These are phyloP conservation scores for Parasitella parasitica DNA, from an alignment of 371 early-diverging fungal genomes.

Conservation along the genomic window DNA sequence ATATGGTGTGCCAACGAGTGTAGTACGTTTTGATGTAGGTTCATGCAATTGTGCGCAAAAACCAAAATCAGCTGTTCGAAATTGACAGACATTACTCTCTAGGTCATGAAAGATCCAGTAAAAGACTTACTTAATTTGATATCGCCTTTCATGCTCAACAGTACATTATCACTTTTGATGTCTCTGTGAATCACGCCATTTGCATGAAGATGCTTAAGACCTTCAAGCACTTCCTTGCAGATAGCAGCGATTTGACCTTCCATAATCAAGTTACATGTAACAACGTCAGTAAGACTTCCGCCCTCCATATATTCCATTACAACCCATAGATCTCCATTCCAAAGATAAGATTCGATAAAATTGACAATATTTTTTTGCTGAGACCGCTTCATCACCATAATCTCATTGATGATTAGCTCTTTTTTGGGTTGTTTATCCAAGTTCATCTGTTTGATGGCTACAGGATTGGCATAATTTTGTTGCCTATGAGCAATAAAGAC, in stretches of 20 bases:
- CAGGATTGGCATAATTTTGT: constrained; percentile 58
- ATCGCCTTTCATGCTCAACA: constrained; percentile 83
- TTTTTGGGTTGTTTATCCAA: constrained; percentile 94
- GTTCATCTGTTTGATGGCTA: constrained; percentile 97
- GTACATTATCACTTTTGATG: constrained; percentile 96
- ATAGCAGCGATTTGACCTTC: constrained; percentile 96
- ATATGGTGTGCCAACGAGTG: constrained; percentile 93
- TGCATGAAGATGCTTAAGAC: constrained; percentile 90
- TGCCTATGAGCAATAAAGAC: constrained; percentile 89
- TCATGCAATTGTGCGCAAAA: constrained; percentile 93
- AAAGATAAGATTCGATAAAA: constrained; percentile 91
- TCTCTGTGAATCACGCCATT: constrained; percentile 97
- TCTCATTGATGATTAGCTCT: constrained; percentile 96
- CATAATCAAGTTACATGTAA: constrained; percentile 89
- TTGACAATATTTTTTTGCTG: constrained; percentile 95
- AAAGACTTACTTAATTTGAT: constrained; percentile 81
- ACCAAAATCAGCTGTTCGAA: constrained; percentile 86
- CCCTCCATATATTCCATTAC: constrained; percentile 99
- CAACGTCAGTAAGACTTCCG: constrained; percentile 90
- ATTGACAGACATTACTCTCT: too few relatives aligned
- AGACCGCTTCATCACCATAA: constrained; percentile 89
- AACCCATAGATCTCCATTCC: constrained; percentile 88
- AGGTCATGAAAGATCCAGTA: too few relatives aligned
- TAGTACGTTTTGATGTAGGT: constrained; percentile 76
- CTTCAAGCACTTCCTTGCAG: constrained; percentile 89